Evolutionary conservation across 352 stramenopile species (phyloP), one percentile per base, ranked within the genome.

Genomic region (Thalassiosira delicatula): DNA sequence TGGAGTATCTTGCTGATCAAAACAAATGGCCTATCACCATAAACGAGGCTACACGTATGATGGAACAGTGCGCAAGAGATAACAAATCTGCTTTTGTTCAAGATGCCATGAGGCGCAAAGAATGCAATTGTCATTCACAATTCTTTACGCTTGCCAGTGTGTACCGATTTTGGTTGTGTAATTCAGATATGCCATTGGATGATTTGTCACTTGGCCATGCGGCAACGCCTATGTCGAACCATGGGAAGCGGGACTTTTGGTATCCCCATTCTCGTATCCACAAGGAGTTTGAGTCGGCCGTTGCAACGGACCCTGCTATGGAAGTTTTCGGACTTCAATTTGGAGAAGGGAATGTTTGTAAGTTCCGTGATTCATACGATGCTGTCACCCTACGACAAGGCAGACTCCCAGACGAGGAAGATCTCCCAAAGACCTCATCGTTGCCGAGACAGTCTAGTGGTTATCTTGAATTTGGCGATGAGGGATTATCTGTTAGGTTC

Each of bases 81-180:
- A 92, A 98, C 81, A 98, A 98, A 81, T 98, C 96, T 92, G 83
- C 90, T n/a, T 93, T 95, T 23, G 89, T 98, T 9, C 83, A 93
- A 57, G 87, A 97, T 11, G 94, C 95, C 0, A 92, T 98, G 57
- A 86, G 94, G 46, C 92, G 95, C 2, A 86, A 96, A 69, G 95
- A 98, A 25, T 99, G 97, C 83, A 87, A 98, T 80, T 98, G 97
- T 73, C 71, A 94, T 8, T 79, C 76, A 7, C 94, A 98, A 79
- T 92, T 96, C n/a, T 92, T 95, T 49, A 85, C 96, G 21, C 92
- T 98, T 23, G 90, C 91, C 25, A 92, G 91, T 3, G 91, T 98
- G 1, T 98, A 96, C 80, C 92, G 96, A 32, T 88, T 98, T 19
- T 99, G 96, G 96, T 95, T 96, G 77, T 99, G 96, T 70, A 97